Evolutionary conservation across 2,329 filamentous ascomycete genomes (phyloP), one percentile per base, ranked within the genome.

Genomic region (Aciculosporium take): DNA sequence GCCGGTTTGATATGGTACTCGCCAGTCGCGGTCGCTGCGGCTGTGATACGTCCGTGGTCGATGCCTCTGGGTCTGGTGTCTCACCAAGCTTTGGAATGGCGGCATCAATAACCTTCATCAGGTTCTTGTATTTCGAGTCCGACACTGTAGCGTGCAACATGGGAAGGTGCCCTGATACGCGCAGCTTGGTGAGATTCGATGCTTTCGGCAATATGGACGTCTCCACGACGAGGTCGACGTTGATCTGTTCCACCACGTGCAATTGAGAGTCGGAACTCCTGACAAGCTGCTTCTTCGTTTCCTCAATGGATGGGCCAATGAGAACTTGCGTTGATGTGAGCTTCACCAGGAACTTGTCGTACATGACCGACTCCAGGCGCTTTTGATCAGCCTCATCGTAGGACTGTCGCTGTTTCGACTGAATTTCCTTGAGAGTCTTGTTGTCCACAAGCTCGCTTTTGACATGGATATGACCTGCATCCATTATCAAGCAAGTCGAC

Each of bases 141-240:
- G 91, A 96, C 29, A 93, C 80, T 0, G 84, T 84, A 9, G 84
- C 91, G 58, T 96, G 89, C 1, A 99, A 69, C 40, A 96, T 79
- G 0, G 93, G 91, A 40, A 99, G 69, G 52, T 93, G 86, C 2
- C 91, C 91, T 1, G 87, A 93, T 27, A 99, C 77, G 46, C 85
- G 82, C 50, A 95, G 80, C 53, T 91, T 91, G 12, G 91, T 93
- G 37, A 99, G 67, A 48, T 95, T 93, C 0, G 89, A 83, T 1
- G 86, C 86, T 56, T 95, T 95, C 0, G 91, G 91, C n/a, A 98
- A 68, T 50, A 99, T 99, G 7, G 88, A 98, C 17, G 84, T 81
- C 57, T 95, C 88, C n/a, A 99, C 77, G 9, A 87, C 79, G 57
- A 99, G 96, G 58, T 96, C 85, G 51, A 99, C 84, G 51, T 94